Evolutionary conservation across 345 rosid species (phyloP).

Genomic region (Dipteronia sinensis): DNA sequence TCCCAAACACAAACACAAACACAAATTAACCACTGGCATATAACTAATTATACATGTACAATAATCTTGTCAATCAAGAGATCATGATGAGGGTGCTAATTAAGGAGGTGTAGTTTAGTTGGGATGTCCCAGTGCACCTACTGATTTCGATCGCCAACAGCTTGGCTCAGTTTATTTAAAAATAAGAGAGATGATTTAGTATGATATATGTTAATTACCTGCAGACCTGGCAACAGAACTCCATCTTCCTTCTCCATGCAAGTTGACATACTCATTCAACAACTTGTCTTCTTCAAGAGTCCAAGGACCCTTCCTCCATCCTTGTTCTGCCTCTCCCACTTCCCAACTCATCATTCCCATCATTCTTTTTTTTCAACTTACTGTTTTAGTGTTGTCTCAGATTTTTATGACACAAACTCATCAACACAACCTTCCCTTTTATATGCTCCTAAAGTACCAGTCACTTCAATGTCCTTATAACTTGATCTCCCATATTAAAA

Average conservation of each 20-base stretch:
- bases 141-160: too few relatives aligned
- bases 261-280: slow-evolving; percentile 54
- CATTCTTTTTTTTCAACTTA: slow-evolving; percentile 18
- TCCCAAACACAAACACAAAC: too few relatives aligned
- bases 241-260: slow-evolving; percentile 87
- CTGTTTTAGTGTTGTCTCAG: slow-evolving; percentile 28
- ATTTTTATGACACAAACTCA: slow-evolving; percentile 34
- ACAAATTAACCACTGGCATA: too few relatives aligned
- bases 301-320: slow-evolving; percentile 90
- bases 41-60: too few relatives aligned
- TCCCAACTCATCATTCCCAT: slow-evolving; percentile 51
- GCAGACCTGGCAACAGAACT: slow-evolving; percentile 62
- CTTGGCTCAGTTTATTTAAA: not conserved
- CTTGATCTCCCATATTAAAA: not conserved
- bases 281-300: slow-evolving; percentile 77
- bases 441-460: slow-evolving; percentile 11
- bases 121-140: too few relatives aligned
- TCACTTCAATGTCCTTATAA: slow-evolving; percentile 21
- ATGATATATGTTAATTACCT: slow-evolving; percentile 38
- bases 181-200: not conserved
- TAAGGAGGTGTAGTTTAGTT: too few relatives aligned
- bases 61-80: too few relatives aligned
- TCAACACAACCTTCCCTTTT: not conserved
- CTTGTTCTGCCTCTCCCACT: slow-evolving; percentile 46
- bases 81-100: too few relatives aligned